Evolutionary conservation across 305 asterid genomes (phyloP).

Genomic region (Fraxinus angustifolia): DNA sequence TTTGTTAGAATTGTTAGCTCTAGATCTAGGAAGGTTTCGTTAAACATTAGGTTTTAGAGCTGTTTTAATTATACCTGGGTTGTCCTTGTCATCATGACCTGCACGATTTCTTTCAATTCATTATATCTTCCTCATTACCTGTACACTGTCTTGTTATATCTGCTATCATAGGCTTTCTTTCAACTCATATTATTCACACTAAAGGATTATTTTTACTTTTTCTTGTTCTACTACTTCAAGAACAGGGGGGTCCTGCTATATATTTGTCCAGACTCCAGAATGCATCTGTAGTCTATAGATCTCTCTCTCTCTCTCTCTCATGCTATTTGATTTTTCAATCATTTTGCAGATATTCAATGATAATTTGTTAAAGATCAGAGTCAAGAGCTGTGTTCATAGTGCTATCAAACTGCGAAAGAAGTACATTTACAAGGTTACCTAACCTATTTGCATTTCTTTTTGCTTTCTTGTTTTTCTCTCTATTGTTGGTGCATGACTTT

Average conservation of each 20-base stretch:
- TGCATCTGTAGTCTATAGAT: conserved; percentile 13
- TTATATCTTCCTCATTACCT: conserved; percentile 10
- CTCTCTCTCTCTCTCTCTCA: conserved; percentile 16
- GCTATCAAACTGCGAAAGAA: conserved; percentile 95
- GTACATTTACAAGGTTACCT: conserved; percentile 75
- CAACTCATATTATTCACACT: background rate
- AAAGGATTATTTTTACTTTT: background rate
- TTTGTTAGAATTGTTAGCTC: background rate
- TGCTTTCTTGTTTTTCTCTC: background rate
- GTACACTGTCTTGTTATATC: background rate
- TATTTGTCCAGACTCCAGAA: background rate
- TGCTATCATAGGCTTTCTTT: background rate
- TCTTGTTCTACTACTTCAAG: conserved; percentile 16
- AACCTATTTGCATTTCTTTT: conserved; percentile 9
- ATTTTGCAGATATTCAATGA: conserved; percentile 80
- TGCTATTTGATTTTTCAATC: conserved; percentile 10
- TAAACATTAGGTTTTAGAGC: conserved; percentile 4
- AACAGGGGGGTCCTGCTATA: background rate
- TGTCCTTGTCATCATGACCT: conserved; percentile 4
- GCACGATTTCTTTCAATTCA: conserved; percentile 5
- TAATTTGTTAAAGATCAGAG: conserved; percentile 75
- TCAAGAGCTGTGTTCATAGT: conserved; percentile 77
- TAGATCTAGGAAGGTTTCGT: background rate
- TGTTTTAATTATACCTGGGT: background rate
- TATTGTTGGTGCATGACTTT: background rate